These are phyloP conservation scores for Fusarium sp. DNA, from an alignment of 2,329 filamentous ascomycete species.

Conservation along the genomic window DNA sequence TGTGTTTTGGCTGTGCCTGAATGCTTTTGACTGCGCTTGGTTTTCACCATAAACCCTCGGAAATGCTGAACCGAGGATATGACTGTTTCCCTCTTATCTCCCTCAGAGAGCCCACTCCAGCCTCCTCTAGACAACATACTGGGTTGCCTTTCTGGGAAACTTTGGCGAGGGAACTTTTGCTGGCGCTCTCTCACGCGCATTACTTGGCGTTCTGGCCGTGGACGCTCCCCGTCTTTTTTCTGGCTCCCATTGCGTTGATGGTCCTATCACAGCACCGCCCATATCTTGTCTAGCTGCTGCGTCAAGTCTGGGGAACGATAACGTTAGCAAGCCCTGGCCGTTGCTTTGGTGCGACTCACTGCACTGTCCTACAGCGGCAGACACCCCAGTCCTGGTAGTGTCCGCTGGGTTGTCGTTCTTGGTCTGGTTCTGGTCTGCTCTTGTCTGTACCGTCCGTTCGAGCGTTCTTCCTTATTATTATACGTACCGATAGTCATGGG, in stretches of 20 bases:
- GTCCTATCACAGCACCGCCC: slow-evolving; percentile 46
- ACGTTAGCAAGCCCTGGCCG: slow-evolving; percentile 47
- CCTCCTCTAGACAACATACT: slow-evolving; percentile 47
- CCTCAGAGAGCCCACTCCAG: slow-evolving; percentile 43
- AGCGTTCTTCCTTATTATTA: slow-evolving; percentile 38
- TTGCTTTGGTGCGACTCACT: slow-evolving; percentile 37
- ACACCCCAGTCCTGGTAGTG: slow-evolving; percentile 30
- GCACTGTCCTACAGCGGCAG: slow-evolving; percentile 33
- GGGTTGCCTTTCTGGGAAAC: slow-evolving; percentile 52
- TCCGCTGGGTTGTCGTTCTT: slow-evolving; percentile 18
- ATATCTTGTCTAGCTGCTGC: slow-evolving; percentile 45
- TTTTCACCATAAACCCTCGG: slow-evolving; percentile 22
- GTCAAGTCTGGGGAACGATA: slow-evolving; percentile 51
- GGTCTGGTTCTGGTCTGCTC: slow-evolving; percentile 32
- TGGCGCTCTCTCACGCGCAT: slow-evolving; percentile 51
- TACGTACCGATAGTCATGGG: slow-evolving; percentile 53
- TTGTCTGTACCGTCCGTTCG: slow-evolving; percentile 24
- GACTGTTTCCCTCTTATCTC: slow-evolving; percentile 42
- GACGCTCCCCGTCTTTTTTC: slow-evolving; percentile 39
- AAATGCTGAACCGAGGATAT: slow-evolving; percentile 26
- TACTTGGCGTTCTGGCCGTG: slow-evolving; percentile 49
- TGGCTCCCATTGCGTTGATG: slow-evolving; percentile 36
- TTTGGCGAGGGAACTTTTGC: slow-evolving; percentile 57
- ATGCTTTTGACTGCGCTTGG: slow-evolving; percentile 2
- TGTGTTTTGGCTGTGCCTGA: slow-evolving; percentile 18